These are phyloP conservation scores for Salix brachista DNA, from an alignment of 345 rosid genomes.

Conservation along the genomic window DNA sequence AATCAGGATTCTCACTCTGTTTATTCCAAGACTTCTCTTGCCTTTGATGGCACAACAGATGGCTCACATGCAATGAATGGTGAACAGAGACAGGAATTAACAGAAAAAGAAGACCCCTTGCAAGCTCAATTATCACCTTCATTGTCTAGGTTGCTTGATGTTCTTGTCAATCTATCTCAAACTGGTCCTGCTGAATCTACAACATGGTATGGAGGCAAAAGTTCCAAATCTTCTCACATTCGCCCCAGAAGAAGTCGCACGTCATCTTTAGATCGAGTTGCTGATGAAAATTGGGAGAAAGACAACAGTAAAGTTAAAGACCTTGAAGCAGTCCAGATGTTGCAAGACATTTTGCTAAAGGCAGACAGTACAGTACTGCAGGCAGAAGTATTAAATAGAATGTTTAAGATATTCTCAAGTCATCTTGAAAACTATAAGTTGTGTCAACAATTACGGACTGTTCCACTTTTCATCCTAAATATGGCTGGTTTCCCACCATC, in stretches of 20 bases:
- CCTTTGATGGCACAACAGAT: conserved; percentile 32
- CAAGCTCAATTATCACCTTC: conserved; percentile 62
- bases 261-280: conserved; percentile 54
- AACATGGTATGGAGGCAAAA: conserved; percentile 41
- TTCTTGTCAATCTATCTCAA: conserved; percentile 82
- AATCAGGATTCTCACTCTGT: conserved; percentile 34
- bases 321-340: conserved; percentile 98
- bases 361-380: conserved; percentile 76
- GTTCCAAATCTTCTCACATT: conserved; percentile 47
- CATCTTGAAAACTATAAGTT: conserved; percentile 87
- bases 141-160: conserved; percentile 90
- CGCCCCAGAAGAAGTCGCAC: conserved; percentile 63
- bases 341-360: conserved; percentile 94
- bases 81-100: conserved; percentile 22
- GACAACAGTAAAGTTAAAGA: conserved; percentile 85
- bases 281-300: conserved; percentile 76
- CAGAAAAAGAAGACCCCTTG: conserved; percentile 46
- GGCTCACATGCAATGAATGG: conserved; percentile 31
- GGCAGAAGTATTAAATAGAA: conserved; percentile 95
- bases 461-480: conserved; percentile 91
- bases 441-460: conserved; percentile 90
- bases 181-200: conserved; percentile 68
- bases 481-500: conserved; percentile 93
- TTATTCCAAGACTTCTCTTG: conserved; percentile 35
- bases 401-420: conserved; percentile 97